Evolutionary conservation across 139 green algal genomes (phyloP), one percentile per base, ranked within the genome.

Genomic region (Chlorokybus atmophyticus): DNA sequence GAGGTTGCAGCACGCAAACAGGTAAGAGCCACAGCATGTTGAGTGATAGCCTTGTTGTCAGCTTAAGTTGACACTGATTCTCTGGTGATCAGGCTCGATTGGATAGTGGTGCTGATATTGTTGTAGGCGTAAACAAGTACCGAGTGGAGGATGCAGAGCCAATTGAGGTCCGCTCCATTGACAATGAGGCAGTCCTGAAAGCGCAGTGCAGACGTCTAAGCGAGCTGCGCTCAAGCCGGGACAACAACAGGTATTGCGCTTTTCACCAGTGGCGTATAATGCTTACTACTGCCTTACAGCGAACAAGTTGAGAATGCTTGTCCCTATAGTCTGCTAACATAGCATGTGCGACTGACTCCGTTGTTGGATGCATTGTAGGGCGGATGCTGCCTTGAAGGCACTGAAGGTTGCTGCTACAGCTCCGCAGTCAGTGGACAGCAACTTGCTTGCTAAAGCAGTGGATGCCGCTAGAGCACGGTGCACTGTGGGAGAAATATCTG

Each of bases 121-220:
- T 85, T 7, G 77, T 85, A 23, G 78, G 75, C 4, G 78, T 85
- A 21, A 85, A 85, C 62, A 85, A 85, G 59, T 85, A 83, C 32
- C 5, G 21, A 24, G 60, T 84, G 35, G 54, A 73, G 23, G 49
- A 10, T 6, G 49, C 49, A 26, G 23, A 82, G 29, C 5, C 8
- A 10, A 57, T 84, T 29, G 54, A 73, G 8, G 57, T 83, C 29
- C 60, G 78, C 6, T 52, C 54, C 50, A 84, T 84, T 21, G 78
- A 84, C 73, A 84, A 85, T 58, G 53, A 51, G 14, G 56, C 57
- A 3, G 63, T 71, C 38, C 38, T 68, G 21, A n/a, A 38, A 21
- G 32, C 21, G 14, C 64, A 73, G n/a, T n/a, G n/a, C n/a, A n/a
- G n/a, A n/a, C n/a, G n/a, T n/a, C n/a, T n/a, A n/a, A n/a, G n/a